A percentile compares a stretch with the other conserved stretches of the same genome.
Conservation (phyloP, 768 basidiomycete species). For the Calocybe indica region DNA sequence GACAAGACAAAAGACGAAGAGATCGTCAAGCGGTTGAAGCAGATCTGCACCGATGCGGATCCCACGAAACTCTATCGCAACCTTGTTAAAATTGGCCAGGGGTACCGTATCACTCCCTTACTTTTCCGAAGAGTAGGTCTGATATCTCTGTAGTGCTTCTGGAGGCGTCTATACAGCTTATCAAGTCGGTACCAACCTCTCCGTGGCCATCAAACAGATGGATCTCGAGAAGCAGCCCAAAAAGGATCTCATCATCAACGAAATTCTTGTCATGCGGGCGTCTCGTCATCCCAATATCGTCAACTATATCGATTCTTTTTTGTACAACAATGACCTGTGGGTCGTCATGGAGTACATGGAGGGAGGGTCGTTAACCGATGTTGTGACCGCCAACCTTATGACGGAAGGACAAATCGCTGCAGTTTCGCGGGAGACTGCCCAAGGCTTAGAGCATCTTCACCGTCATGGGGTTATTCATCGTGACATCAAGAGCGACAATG, state of each 20-base stretch:
- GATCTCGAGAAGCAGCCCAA: conserved; percentile 99
- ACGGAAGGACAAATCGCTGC: conserved; percentile 98
- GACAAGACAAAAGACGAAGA: conserved; percentile 81
- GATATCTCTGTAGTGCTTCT: conserved; percentile 60
- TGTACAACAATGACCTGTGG: conserved; percentile 98
- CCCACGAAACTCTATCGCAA: conserved; percentile 91
- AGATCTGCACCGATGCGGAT: conserved; percentile 97
- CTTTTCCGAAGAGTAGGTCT: conserved; percentile 5
- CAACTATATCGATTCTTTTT: conserved; percentile 98
- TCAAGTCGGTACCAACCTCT: conserved; percentile 90
- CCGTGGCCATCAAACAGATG: conserved; percentile 99
- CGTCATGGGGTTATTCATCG: conserved; percentile 96
- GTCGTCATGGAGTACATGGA: conserved; percentile 99
- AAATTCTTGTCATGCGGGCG: conserved; percentile 98
- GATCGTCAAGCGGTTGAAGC: conserved; percentile 84
- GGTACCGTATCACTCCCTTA: conserved; percentile 44
- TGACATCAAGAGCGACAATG: conserved; percentile 99
- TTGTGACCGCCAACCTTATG: conserved; percentile 94
- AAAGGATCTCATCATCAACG: conserved; percentile 99
- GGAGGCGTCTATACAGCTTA: conserved; percentile 99
- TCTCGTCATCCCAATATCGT: conserved; percentile 98
- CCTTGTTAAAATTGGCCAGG: conserved; percentile 96
- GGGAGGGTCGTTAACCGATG: conserved; percentile 90
- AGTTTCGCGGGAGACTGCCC: conserved; percentile 86
- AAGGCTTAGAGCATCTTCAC: conserved; percentile 93